These are phyloP conservation scores for Cinnamomum chago DNA, from an alignment of 164 flowering plant genomes.

Conservation along the genomic window DNA sequence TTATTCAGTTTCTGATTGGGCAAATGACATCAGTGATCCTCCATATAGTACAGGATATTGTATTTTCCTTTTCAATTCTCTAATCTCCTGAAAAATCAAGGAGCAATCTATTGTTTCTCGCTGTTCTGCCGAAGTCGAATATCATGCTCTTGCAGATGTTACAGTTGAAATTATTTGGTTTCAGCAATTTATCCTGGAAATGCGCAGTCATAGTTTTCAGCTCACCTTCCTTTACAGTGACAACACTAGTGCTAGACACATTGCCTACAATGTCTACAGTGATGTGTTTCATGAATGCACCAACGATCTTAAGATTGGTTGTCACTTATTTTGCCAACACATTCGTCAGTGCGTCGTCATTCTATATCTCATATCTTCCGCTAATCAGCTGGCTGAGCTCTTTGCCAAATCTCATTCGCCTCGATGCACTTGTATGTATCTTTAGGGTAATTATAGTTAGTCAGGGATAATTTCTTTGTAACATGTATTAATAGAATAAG, in stretches of 20 bases:
- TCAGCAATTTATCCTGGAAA: neutral
- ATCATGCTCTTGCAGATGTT: neutral
- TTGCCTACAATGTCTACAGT: neutral
- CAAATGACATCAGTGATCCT: neutral
- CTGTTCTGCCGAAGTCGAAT: neutral
- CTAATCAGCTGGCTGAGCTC: neutral
- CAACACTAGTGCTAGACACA: neutral
- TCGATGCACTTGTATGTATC: no score
- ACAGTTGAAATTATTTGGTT: neutral
- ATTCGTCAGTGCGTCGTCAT: neutral
- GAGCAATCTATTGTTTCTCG: neutral
- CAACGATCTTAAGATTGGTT: no score
- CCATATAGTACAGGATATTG: neutral
- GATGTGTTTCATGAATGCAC: neutral
- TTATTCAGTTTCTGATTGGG: neutral
- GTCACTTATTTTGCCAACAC: neutral
- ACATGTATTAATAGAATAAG: no score
- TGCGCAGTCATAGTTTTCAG: neutral
- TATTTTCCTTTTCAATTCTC: neutral
- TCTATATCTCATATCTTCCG: neutral
- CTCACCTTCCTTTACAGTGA: neutral
- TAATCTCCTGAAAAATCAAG: neutral
- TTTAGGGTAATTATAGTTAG: no score
- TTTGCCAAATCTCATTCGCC: neutral
- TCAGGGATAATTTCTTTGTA: no score